phyloP scores from a whole-genome alignment of 1,284 basidiomycete genomes.

The Spongispora temasekensis region DNA sequence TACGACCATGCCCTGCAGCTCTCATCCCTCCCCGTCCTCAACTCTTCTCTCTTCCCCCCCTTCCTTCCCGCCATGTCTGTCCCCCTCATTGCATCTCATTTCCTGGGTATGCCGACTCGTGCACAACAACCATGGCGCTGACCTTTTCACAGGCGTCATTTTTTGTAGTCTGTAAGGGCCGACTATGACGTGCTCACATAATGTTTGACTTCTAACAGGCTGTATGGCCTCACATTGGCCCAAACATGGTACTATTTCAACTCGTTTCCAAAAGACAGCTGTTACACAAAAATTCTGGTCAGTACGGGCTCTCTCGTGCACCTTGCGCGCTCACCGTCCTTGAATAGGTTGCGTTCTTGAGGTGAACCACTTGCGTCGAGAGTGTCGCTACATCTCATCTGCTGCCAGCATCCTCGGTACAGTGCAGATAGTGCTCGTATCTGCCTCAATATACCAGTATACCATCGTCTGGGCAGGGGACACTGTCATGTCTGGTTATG shows the following conservation, averaged over 20 bases:
- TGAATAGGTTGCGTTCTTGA: constrained; percentile 30
- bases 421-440: constrained; percentile 29
- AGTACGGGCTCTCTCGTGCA: background rate
- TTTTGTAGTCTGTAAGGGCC: constrained; percentile 30
- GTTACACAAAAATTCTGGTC: constrained; percentile 25
- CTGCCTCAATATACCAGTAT: constrained; percentile 35
- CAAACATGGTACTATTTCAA: constrained; percentile 37
- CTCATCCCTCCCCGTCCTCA: constrained; percentile 7
- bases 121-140: background rate
- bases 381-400: constrained; percentile 2
- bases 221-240: constrained; percentile 33
- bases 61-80: constrained; percentile 14
- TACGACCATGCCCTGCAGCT: constrained; percentile 7
- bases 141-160: constrained; percentile 28
- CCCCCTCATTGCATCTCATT: constrained; percentile 31
- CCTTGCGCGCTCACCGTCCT: constrained; percentile 1
- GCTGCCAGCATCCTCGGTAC: constrained; percentile 28
- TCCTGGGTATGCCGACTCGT: constrained; percentile 22
- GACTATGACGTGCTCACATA: background rate
- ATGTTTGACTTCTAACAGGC: constrained; percentile 16
- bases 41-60: background rate
- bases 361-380: constrained; percentile 12
- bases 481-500: constrained; percentile 21
- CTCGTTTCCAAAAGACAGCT: constrained; percentile 29
- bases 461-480: constrained; percentile 34